Conservation (phyloP, 768 basidiomycete genomes). For the Serendipita sp. region DNA sequence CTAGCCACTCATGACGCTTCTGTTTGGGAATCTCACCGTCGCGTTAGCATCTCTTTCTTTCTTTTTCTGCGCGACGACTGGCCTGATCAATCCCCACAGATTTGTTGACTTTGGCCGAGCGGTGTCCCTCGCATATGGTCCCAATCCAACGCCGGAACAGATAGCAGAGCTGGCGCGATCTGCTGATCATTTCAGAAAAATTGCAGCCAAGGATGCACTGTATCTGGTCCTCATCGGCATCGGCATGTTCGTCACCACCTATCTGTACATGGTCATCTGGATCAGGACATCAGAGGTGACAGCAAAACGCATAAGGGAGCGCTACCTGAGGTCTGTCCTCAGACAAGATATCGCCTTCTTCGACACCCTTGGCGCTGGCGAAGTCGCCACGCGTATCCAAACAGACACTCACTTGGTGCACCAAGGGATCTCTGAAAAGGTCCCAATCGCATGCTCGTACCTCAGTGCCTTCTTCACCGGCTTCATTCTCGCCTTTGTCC, state of each 20-base stretch:
- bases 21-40: constrained; percentile 23
- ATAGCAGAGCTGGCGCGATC: constrained; percentile 20
- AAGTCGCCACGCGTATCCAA: constrained; percentile 84
- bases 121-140: neutral
- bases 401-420: constrained; percentile 83
- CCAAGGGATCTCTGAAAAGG: constrained; percentile 82
- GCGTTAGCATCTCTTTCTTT: too few species aligned
- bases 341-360: constrained; percentile 84
- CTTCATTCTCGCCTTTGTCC: constrained; percentile 49
- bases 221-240: constrained; percentile 57
- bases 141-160: constrained; percentile 15
- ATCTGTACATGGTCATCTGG: constrained; percentile 23
- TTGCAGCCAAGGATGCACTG: constrained; percentile 40
- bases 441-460: constrained; percentile 52
- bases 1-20: constrained; percentile 36
- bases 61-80: too few species aligned
- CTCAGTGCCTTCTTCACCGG: constrained; percentile 59
- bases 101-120: constrained; percentile 44
- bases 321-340: constrained; percentile 62
- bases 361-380: constrained; percentile 82
- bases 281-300: constrained; percentile 47
- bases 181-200: constrained; percentile 34
- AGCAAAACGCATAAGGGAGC: constrained; percentile 71
- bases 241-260: constrained; percentile 58
- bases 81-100: too few species aligned